Evolutionary conservation across 2,329 filamentous ascomycete genomes (phyloP), one percentile per base, ranked within the genome.

Genomic region (Colletotrichum cuscutae): DNA sequence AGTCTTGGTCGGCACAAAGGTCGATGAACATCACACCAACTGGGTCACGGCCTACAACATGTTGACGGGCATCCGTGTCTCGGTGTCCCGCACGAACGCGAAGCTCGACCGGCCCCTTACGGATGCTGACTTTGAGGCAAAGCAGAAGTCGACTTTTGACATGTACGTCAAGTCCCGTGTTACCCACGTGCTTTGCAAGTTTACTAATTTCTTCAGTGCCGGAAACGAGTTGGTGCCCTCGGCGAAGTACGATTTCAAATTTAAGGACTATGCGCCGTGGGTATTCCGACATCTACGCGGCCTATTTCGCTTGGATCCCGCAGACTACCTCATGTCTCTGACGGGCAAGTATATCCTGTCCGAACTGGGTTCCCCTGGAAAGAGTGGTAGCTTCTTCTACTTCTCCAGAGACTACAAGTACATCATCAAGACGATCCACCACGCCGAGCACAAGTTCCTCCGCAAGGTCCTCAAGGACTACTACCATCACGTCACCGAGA

Each of bases 211-310:
- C 46, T 35, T 70, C 79, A 95, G 94, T 80, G 97, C 95, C 76
- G 97, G 97, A 76, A 98, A 98, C 82, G 97, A 99, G 86, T 87
- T 99, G 81, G 97, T 97, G 5, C 97, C 97, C 26, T 98, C 96
- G 74, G 95, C 97, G 77, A 98, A 99, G 84, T 99, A 99, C 86
- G 97, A 99, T 85, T 99, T 99, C 91, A 99, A 99, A 84, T 99
- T 99, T 89, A 99, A 99, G 86, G 97, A 99, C 85, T 99, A 99
- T 83, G 96, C 96, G n/a, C 97, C 97, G 70, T 98, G 96, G 95
- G 97, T 99, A 72, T 99, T 99, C 84, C 94, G 97, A 79, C 94
- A 95, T 83, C 89, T 99, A 56, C 94, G 97, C 76, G 87, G 91
- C 61, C 93, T 93, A 75, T 99, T 99, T 86, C 91, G 93, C 77